These are phyloP conservation scores for Pythium inflatum DNA, from an alignment of 352 stramenopile species.

Conservation along the genomic window DNA sequence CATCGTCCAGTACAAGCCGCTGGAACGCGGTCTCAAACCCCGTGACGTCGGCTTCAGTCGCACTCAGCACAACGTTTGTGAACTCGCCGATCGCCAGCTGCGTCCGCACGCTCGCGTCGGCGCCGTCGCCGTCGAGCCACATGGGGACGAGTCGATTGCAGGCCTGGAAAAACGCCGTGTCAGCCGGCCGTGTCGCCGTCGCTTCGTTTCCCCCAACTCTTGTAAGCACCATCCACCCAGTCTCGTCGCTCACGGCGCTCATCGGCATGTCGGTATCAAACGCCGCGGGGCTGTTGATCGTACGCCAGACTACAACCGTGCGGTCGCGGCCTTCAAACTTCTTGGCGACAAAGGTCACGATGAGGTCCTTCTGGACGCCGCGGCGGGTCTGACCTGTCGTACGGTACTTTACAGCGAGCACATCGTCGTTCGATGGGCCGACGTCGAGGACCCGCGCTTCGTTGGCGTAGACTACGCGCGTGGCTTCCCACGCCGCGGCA, in stretches of 20 bases:
- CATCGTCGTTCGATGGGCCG: background rate
- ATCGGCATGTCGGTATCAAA: conserved; percentile 40
- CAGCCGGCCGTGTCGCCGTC: background rate
- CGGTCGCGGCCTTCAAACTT: conserved; percentile 46
- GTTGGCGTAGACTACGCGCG: conserved; percentile 2
- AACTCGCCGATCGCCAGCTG: conserved; percentile 34
- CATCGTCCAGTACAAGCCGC: conserved; percentile 20
- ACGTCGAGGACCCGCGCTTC: background rate
- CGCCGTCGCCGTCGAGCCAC: conserved; percentile 27
- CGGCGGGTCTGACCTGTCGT: conserved; percentile 1
- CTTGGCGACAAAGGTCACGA: conserved; percentile 49
- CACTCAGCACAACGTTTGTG: conserved; percentile 28
- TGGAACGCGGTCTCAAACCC: conserved; percentile 25
- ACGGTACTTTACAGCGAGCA: conserved; percentile 14
- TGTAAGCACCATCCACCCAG: conserved; percentile 60
- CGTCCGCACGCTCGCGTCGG: conserved; percentile 31
- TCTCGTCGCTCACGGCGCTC: conserved; percentile 59
- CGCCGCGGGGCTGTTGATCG: conserved; percentile 34
- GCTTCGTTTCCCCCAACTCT: conserved; percentile 28
- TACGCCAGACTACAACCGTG: conserved; percentile 54
- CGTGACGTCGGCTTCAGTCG: conserved; percentile 21
- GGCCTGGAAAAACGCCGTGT: conserved; percentile 43
- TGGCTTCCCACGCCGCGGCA: conserved; percentile 11
- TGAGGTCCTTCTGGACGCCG: conserved; percentile 29
- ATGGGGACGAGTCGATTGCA: conserved; percentile 41